Base-by-base conservation (phyloP, 83 land plant species). In the Diphasiastrum complanatum region DNA sequence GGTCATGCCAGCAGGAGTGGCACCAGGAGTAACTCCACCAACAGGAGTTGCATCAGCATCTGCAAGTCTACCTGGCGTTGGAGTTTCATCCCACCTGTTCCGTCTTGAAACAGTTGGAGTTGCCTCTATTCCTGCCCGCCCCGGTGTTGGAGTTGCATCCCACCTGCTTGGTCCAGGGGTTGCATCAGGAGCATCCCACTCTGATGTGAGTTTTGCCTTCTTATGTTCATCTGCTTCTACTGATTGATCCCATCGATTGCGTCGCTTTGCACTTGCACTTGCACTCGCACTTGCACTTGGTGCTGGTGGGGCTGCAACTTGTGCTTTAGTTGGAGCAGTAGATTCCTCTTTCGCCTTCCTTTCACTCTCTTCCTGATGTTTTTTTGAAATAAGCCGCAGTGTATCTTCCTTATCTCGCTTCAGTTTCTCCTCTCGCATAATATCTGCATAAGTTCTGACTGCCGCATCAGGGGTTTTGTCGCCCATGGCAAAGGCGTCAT, bases 101-200 rank as follows among this genome's bases (percentile, higher is more conserved):
- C 91, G 65, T 67, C 96, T 63, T 0, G 81, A 56, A 31, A 72
- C 54, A 0, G 74, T 78, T 12, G 96, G 89, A 0, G 96, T 88
- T 0, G 96, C 91, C 65, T 87, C 97, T 26, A 68, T 61, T 14
- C 41, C 66, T 16, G 85, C 78, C 41, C 87, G 75, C 4, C 97
- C 97, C 0, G 95, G 97, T 0, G 95, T 87, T 0, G 95, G 95
- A 0, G 96, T 89, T 1, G 84, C 91, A 78, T 93, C 98, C 98
- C 98, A 93, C 24, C 92, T 37, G 4, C 89, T 85, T 28, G 81
- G 81, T 1, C 91, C 93, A 5, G 96, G 92, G 5, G 98, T 81
- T 8, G 92, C 75, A 68, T 93, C 96, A 0, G 92, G 96, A 30
- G 72, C 70, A 59, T 93, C 98, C 98, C 98, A 93, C 63, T 89